A percentile compares a stretch with the other conserved stretches of the same genome.
phyloP scores from a whole-genome alignment of 129 eudicot genomes.

The Tagetes erecta region DNA sequence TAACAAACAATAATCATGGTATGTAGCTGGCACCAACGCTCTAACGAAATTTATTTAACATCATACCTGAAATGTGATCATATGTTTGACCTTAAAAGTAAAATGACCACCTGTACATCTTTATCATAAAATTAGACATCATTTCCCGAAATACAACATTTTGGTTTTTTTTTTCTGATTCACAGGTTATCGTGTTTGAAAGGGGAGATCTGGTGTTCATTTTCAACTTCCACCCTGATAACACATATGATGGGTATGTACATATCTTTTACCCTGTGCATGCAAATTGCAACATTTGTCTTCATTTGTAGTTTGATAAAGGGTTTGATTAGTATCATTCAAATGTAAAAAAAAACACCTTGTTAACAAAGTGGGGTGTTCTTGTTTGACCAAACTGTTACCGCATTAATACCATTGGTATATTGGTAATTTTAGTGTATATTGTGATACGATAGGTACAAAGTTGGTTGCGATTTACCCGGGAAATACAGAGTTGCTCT shows the following conservation, averaged over 20 bases:
- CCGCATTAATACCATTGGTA: background rate
- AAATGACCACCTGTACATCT: background rate
- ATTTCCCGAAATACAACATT: background rate
- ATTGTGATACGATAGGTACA: conserved; percentile 54
- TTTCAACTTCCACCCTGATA: conserved; percentile 85
- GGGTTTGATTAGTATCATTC: background rate
- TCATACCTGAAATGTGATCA: background rate
- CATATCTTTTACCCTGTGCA: background rate
- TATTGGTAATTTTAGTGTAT: background rate
- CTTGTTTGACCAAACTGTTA: conserved; percentile 6
- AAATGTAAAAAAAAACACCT: conserved; percentile 2
- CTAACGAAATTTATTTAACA: background rate
- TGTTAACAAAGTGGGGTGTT: background rate
- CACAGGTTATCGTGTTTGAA: conserved; percentile 93
- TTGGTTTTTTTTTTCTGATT: conserved; percentile 16
- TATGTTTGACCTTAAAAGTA: conserved; percentile 27
- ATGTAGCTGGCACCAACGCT: background rate
- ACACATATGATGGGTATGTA: conserved; percentile 82
- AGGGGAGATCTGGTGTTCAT: conserved; percentile 94
- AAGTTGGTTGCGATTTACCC: conserved; percentile 96
- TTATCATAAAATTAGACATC: background rate
- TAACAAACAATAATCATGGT: background rate
- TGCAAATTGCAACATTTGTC: conserved; percentile 11
- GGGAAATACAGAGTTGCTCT: conserved; percentile 95
- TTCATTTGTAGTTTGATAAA: background rate